Evolutionary conservation across 306 rosid species (phyloP).

Genomic region (Rosa persica): DNA sequence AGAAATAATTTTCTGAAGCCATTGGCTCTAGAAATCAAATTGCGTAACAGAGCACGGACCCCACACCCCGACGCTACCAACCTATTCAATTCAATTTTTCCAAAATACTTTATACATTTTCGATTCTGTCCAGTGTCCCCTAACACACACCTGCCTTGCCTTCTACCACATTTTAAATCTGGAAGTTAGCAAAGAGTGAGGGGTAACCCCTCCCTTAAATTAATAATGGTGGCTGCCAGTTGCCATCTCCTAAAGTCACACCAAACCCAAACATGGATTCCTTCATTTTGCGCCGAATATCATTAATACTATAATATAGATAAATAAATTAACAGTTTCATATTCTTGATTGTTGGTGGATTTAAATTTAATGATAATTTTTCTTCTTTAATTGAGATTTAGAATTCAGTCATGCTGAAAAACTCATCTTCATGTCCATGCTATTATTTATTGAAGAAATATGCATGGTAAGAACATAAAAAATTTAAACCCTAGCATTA

Average conservation of each 20-base stretch:
- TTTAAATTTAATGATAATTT: no score
- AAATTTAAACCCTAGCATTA: no score
- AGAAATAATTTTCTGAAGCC: no score
- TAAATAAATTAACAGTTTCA: no score
- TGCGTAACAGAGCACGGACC: not conserved
- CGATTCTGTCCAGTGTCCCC: not conserved
- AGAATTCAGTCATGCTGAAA: no score
- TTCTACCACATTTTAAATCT: not conserved
- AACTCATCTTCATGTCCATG: no score
- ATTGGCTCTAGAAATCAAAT: not conserved
- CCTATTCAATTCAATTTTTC: not conserved
- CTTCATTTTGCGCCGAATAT: not conserved
- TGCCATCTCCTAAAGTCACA: not conserved
- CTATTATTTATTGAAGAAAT: no score
- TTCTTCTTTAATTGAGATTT: no score
- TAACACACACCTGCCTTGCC: not conserved
- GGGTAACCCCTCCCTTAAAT: not conserved
- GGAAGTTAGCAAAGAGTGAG: not conserved
- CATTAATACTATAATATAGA: no score
- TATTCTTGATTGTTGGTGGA: no score
- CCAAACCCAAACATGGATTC: not conserved
- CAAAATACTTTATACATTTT: not conserved
- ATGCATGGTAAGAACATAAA: no score
- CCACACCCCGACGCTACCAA: not conserved
- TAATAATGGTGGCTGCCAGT: not conserved